Conservation (phyloP, 345 rosid genomes). For the Salix caprea region DNA sequence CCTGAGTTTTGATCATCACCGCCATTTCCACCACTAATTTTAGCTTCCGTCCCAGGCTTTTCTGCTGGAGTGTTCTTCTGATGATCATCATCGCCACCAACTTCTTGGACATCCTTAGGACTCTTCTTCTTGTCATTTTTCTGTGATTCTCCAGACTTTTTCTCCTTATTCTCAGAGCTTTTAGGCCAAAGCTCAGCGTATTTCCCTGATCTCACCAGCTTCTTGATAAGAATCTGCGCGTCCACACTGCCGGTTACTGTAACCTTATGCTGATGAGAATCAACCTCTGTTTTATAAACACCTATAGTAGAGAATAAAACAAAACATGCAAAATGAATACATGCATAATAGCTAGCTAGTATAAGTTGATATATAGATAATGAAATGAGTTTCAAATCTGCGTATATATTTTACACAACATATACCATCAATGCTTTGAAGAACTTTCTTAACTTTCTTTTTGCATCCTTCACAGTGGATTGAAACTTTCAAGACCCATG, state of each 20-base stretch:
- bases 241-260: conserved; percentile 57
- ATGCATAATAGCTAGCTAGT: background rate
- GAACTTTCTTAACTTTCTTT: conserved; percentile 65
- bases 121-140: conserved; percentile 23
- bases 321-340: background rate
- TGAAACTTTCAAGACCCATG: conserved; percentile 58
- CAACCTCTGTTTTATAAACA: conserved; percentile 53
- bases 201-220: conserved; percentile 52
- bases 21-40: background rate
- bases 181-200: conserved; percentile 56
- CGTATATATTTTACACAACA: background rate
- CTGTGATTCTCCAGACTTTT: conserved; percentile 30
- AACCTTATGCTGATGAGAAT: conserved; percentile 60
- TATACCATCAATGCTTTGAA: conserved; percentile 59
- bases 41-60: conserved; percentile 13
- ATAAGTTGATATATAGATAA: background rate
- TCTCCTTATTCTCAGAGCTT: conserved; percentile 26
- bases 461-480: conserved; percentile 78
- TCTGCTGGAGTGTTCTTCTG: conserved; percentile 9
- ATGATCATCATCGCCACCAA: background rate
- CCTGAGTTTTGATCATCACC: conserved; percentile 16
- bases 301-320: conserved; percentile 33
- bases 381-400: background rate
- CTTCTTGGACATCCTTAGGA: conserved; percentile 14
- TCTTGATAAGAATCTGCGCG: conserved; percentile 48